Percentiles rank a stretch among this genome's conserved stretches.
phyloP scores from a whole-genome alignment of 495 filamentous ascomycete species.

The Friedmanniomyces endolithicus region DNA sequence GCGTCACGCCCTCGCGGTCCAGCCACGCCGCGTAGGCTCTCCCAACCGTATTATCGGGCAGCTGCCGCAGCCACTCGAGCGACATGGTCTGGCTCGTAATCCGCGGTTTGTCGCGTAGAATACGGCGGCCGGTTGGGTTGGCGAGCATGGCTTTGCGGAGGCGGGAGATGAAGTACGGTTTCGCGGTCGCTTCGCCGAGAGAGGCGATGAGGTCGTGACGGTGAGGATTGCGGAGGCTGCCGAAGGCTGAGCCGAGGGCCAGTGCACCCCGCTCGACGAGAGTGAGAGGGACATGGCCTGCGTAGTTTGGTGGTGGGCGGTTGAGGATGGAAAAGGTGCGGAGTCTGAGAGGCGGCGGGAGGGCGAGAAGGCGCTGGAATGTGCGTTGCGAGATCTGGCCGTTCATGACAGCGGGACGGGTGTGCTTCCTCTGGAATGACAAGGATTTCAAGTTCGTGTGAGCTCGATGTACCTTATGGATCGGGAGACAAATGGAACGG shows the following conservation, averaged over 20 bases:
- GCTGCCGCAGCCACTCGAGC: slow-evolving; percentile 53
- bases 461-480: too few species aligned
- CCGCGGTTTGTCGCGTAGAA: slow-evolving; percentile 78
- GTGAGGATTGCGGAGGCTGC: slow-evolving; percentile 65
- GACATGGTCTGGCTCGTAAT: slow-evolving; percentile 69
- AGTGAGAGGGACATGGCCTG: slow-evolving; percentile 83
- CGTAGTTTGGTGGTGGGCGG: slow-evolving; percentile 73
- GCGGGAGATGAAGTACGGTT: slow-evolving; percentile 88
- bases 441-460: too few species aligned
- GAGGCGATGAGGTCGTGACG: slow-evolving; percentile 86
- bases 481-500: too few species aligned
- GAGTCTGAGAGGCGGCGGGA: slow-evolving; percentile 9
- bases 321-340: slow-evolving; percentile 60
- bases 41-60: slow-evolving; percentile 70
- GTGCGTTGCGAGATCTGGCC: too few species aligned
- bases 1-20: slow-evolving; percentile 80
- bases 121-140: slow-evolving; percentile 72
- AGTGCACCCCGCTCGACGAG: slow-evolving; percentile 60
- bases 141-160: slow-evolving; percentile 85
- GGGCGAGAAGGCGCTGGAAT: slow-evolving; percentile 6
- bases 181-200: slow-evolving; percentile 83
- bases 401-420: too few species aligned
- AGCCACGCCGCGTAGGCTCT: slow-evolving; percentile 75
- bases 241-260: slow-evolving; percentile 69
- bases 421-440: too few species aligned